Base-by-base conservation (phyloP, 2,329 filamentous ascomycete genomes). In the Venturia aucupariae region DNA sequence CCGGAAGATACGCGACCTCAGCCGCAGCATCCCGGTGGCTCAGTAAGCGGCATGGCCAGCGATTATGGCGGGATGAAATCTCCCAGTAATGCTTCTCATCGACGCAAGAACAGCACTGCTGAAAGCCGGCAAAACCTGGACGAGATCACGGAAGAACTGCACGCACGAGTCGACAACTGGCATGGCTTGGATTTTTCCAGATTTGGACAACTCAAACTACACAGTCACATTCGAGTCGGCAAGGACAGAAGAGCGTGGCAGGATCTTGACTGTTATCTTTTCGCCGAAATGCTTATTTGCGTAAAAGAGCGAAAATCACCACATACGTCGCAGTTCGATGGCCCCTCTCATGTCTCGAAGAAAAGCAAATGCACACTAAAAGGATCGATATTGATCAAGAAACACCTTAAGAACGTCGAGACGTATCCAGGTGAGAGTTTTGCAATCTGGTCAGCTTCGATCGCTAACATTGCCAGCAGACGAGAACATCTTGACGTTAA, bases 201-300 rank as follows among this genome's bases (percentile, higher is more conserved):
- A 82, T 99, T 99, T 73, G 94, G 94, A 67, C 96, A 94, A 73
- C 82, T 99, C 68, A 86, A 92, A 39, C 80, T 97, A 39, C 92
- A 96, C 71, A 93, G 92, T 35, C 92, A 89, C 2, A 85, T 99
- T 65, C 87, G 90, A 63, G 94, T 99, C 27, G 94, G 94, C 70
- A 99, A 99, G 77, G 94, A 99, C 75, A 92, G 92, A 69, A 83
- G 93, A 68, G 92, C 92, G 7, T 99, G 94, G 94, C 94, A 99
- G 79, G 94, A 97, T 74, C 79, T 99, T 64, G 92, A 99, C 75
- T 99, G 94, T 75, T 99, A 91, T 74, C 83, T 99, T 38, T 99
- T 99, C 73, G 90, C 89, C 4, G 94, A 99, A 78, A 99, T 99
- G 94, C 88, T 99, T 70, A 99, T 99, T 68, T 99, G 94, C 73